phyloP scores from a whole-genome alignment of 2,329 filamentous ascomycete species.

The Aureobasidium sp. region DNA sequence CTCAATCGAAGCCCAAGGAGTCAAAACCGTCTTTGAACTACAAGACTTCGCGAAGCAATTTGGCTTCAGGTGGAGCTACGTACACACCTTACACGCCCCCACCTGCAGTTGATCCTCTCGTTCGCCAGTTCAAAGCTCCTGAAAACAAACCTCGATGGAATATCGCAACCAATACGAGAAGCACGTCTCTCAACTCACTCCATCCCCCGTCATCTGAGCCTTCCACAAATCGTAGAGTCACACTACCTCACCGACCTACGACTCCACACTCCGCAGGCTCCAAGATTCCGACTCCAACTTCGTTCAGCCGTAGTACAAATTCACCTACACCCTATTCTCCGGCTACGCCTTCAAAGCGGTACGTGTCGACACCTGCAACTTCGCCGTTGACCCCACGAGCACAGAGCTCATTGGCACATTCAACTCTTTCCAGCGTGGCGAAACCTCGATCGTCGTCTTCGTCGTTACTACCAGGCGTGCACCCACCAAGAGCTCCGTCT shows the following conservation, averaged over 20 bases:
- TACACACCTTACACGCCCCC: conserved; percentile 15
- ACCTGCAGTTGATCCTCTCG: conserved; percentile 21
- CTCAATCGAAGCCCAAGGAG: conserved; percentile 11
- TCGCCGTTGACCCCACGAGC: conserved; percentile 1
- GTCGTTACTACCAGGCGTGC: neutral
- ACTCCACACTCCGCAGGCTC: conserved; percentile 12
- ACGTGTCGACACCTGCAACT: neutral
- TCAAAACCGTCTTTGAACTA: neutral
- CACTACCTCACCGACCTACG: conserved; percentile 13
- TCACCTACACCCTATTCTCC: neutral
- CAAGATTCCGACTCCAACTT: conserved; percentile 10
- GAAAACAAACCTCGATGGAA: conserved; percentile 66
- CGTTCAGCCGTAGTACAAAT: conserved; percentile 8
- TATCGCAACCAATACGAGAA: conserved; percentile 52
- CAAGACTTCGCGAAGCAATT: neutral
- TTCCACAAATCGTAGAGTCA: conserved; percentile 28
- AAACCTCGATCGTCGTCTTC: conserved; percentile 2
- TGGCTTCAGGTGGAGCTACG: neutral
- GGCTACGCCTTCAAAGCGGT: conserved; percentile 1
- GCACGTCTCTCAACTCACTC: conserved; percentile 23
- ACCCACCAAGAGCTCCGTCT: neutral
- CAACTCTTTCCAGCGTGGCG: neutral
- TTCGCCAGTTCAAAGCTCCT: conserved; percentile 37
- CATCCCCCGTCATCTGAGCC: conserved; percentile 30
- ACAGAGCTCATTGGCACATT: conserved; percentile 4